A percentile compares a stretch with the other conserved stretches of the same genome.
These are phyloP conservation scores for Bondarzewia mesenterica DNA, from an alignment of 1,284 basidiomycete genomes.

Conservation along the genomic window DNA sequence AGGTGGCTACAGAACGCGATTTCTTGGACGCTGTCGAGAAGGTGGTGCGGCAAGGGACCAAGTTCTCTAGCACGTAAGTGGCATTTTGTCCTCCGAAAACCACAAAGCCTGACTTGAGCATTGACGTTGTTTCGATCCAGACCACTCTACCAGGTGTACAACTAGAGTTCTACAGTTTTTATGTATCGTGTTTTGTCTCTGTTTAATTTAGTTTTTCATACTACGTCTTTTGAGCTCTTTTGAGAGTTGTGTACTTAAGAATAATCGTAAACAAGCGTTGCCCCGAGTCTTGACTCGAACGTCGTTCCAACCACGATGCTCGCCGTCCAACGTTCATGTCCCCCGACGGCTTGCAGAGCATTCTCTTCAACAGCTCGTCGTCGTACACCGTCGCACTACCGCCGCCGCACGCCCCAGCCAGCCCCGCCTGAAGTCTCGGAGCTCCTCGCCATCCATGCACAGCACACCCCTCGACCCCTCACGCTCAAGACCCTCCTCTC, in stretches of 20 bases:
- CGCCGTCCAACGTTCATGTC: neutral
- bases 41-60: slow-evolving; percentile 95
- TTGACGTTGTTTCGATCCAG: slow-evolving; percentile 13
- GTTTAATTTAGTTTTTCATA: neutral
- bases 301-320: neutral
- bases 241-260: too few relatives aligned
- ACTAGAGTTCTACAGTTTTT: slow-evolving; percentile 21
- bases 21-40: slow-evolving; percentile 98
- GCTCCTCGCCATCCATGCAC: slow-evolving; percentile 45
- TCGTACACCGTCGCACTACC: neutral
- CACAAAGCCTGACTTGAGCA: neutral
- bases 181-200: slow-evolving; percentile 15
- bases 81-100: neutral
- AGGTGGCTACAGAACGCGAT: slow-evolving; percentile 96
- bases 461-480: slow-evolving; percentile 50
- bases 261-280: too few relatives aligned
- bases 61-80: slow-evolving; percentile 86
- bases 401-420: slow-evolving; percentile 18
- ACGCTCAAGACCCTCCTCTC: slow-evolving; percentile 65
- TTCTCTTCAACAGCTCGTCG: neutral
- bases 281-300: too few relatives aligned
- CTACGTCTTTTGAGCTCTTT: too few relatives aligned
- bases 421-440: slow-evolving; percentile 35
- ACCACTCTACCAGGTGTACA: slow-evolving; percentile 34
- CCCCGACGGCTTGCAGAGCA: neutral